Evolutionary conservation across 257 asterid species (phyloP).

Genomic region (Knoxia roxburghii): DNA sequence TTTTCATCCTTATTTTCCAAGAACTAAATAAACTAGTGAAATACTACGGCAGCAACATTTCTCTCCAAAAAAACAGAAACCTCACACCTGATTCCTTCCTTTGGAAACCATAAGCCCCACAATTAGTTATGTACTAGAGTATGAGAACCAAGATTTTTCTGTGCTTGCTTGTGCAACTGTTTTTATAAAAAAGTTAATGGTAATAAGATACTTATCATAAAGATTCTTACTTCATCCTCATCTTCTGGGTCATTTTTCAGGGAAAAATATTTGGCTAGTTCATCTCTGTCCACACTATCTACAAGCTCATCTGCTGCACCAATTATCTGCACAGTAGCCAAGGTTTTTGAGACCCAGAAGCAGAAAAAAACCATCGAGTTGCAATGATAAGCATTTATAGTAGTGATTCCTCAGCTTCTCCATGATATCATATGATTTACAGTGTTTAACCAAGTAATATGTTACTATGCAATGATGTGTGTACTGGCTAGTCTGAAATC

Average conservation of each 20-base stretch:
- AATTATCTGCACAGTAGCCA: conserved; percentile 48
- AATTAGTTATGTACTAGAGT: background rate
- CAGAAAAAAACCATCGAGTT: background rate
- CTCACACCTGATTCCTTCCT: conserved; percentile 1
- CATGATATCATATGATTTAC: background rate
- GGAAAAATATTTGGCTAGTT: conserved; percentile 61
- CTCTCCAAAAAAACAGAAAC: background rate
- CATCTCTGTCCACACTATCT: conserved; percentile 65
- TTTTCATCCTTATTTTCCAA: background rate
- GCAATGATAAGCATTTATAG: background rate
- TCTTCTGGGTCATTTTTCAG: conserved; percentile 79
- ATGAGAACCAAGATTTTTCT: background rate
- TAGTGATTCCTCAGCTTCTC: background rate
- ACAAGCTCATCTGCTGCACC: conserved; percentile 71
- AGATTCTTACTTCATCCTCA: conserved; percentile 72
- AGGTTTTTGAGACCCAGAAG: conserved; percentile 5
- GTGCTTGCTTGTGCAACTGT: background rate
- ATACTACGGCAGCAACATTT: background rate
- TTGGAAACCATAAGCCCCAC: background rate
- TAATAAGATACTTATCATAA: conserved; percentile 10
- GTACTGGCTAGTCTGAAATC: background rate
- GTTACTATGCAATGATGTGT: background rate
- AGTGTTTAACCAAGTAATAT: background rate
- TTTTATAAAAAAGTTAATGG: background rate
- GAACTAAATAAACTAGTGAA: background rate